phyloP scores from a whole-genome alignment of 495 filamentous ascomycete species.

The Penicillium argentinense region DNA sequence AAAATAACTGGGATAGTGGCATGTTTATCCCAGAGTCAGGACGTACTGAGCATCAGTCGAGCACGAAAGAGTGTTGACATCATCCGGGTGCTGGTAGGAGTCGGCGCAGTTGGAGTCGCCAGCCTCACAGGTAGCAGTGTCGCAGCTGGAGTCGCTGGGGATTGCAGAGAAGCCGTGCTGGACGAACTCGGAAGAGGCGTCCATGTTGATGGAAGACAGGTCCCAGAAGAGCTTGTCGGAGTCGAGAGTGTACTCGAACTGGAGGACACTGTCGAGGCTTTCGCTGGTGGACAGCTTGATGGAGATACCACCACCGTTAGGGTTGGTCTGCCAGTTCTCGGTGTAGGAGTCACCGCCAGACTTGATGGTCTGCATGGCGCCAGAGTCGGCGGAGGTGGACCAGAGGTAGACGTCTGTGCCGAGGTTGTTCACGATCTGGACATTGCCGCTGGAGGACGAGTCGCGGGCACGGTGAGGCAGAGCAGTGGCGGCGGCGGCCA shows the following conservation, averaged over 20 bases:
- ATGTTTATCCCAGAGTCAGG: conserved; percentile 29
- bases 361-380: conserved; percentile 40
- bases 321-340: conserved; percentile 38
- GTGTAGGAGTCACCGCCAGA: conserved; percentile 35
- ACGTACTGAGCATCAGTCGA: conserved; percentile 21
- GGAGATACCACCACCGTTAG: conserved; percentile 46
- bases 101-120: conserved; percentile 28
- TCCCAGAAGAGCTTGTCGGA: conserved; percentile 28
- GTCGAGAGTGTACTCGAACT: conserved; percentile 33
- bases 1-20: neutral
- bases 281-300: conserved; percentile 45
- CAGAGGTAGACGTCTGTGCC: conserved; percentile 41
- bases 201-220: conserved; percentile 36
- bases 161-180: conserved; percentile 18
- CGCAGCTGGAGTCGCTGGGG: conserved; percentile 27
- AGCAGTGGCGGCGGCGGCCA: conserved; percentile 22
- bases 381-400: conserved; percentile 37
- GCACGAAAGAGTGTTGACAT: conserved; percentile 33
- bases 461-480: conserved; percentile 16
- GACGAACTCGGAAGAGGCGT: conserved; percentile 20
- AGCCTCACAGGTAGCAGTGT: conserved; percentile 23
- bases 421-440: conserved; percentile 41
- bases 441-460: conserved; percentile 17
- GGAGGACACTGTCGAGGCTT: conserved; percentile 39
- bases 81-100: conserved; percentile 36